These are phyloP conservation scores for Perkinsus olseni DNA, from an alignment of 169 alveolate genomes.

Conservation along the genomic window DNA sequence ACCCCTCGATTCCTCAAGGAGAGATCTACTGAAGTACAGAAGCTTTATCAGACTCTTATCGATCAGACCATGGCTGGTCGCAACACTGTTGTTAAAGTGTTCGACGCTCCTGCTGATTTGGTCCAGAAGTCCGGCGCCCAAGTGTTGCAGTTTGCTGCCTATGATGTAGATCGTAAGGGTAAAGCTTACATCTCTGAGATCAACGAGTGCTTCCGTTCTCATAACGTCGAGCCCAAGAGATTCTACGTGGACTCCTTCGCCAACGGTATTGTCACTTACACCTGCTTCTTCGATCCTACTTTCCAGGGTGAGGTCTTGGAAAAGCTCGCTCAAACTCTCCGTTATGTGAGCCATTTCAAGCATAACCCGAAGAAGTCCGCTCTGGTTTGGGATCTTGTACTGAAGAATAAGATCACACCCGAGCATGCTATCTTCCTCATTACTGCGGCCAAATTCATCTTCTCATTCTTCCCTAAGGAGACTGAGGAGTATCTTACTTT, in stretches of 20 bases:
- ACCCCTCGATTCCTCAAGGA: neutral
- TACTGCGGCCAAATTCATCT: neutral
- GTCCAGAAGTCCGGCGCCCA: no score
- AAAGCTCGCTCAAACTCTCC: neutral
- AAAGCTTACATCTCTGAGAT: neutral
- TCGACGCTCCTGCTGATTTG: no score
- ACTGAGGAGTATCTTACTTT: neutral
- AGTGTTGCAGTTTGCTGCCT: no score
- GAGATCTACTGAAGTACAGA: neutral
- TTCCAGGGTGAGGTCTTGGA: neutral
- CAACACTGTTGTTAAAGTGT: no score
- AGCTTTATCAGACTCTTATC: constrained; percentile 6
- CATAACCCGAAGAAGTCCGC: constrained; percentile 6
- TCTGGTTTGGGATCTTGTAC: constrained; percentile 3
- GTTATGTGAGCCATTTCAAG: constrained; percentile 9
- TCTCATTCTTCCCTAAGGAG: neutral
- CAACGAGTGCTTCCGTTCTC: constrained; percentile 7
- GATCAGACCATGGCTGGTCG: neutral
- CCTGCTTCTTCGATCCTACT: constrained; percentile 9
- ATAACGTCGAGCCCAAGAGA: constrained; percentile 7
- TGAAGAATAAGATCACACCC: neutral
- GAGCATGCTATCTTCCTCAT: neutral
- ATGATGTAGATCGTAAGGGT: no score
- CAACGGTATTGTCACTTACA: constrained; percentile 18
- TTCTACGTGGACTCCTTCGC: constrained; percentile 20